These are phyloP conservation scores for Durusdinium trenchii DNA, from an alignment of 73 alveolate species.

Conservation along the genomic window DNA sequence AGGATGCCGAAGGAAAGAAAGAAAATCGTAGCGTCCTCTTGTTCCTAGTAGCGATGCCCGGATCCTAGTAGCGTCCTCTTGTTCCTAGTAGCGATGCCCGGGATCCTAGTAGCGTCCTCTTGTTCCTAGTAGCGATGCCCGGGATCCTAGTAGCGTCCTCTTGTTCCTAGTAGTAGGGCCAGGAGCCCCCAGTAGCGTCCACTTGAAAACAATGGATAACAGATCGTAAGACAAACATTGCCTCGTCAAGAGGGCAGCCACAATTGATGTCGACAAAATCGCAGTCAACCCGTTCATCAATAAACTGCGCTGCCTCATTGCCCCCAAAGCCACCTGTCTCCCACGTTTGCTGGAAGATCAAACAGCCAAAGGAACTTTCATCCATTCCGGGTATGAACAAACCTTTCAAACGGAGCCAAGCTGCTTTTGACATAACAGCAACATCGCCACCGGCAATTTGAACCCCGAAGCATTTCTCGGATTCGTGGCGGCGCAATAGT, in stretches of 20 bases:
- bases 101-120: too few relatives aligned
- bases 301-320: slow-evolving; percentile 93
- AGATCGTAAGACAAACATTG: too few relatives aligned
- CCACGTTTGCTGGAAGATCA: neutral
- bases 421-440: slow-evolving; percentile 48
- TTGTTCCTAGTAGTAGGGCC: too few relatives aligned
- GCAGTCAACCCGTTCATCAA: slow-evolving; percentile 96
- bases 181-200: too few relatives aligned
- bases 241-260: slow-evolving; percentile 97
- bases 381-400: neutral
- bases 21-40: too few relatives aligned
- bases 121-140: too few relatives aligned
- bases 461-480: slow-evolving; percentile 97
- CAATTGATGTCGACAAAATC: slow-evolving; percentile 97
- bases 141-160: too few relatives aligned
- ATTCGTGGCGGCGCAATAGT: slow-evolving; percentile 96
- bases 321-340: too few relatives aligned
- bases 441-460: slow-evolving; percentile 88
- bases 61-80: too few relatives aligned
- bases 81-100: too few relatives aligned
- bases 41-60: too few relatives aligned
- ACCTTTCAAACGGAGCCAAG: neutral
- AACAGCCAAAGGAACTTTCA: neutral
- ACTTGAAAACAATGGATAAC: too few relatives aligned
- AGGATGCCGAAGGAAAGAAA: neutral